These are phyloP conservation scores for Rhynchospora pubera DNA, from an alignment of 176 grass and related monocot species.

Conservation along the genomic window DNA sequence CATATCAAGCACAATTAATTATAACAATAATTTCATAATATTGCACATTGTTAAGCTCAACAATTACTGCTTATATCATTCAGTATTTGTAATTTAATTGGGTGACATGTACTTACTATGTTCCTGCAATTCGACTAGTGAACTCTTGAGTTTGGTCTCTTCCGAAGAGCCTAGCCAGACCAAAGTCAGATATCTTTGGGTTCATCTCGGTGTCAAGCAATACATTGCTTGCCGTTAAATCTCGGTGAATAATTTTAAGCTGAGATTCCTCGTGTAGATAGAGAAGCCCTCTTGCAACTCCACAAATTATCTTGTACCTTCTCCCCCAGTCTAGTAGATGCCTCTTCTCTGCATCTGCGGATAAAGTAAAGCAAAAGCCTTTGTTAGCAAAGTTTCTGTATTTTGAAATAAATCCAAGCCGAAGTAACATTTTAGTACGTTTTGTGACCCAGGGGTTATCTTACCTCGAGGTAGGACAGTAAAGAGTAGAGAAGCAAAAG, in stretches of 20 bases:
- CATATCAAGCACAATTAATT: neutral
- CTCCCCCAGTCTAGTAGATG: conserved; percentile 21
- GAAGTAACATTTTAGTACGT: no score
- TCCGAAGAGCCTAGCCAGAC: conserved; percentile 29
- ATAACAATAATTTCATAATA: neutral
- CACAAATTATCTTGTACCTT: conserved; percentile 34
- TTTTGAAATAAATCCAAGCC: no score
- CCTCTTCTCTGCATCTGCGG: conserved; percentile 11
- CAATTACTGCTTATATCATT: neutral
- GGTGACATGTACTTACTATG: conserved; percentile 22
- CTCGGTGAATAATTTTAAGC: conserved; percentile 32
- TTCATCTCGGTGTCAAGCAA: conserved; percentile 35
- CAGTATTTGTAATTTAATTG: neutral
- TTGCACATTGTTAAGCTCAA: neutral
- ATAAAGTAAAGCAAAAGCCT: neutral
- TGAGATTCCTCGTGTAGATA: conserved; percentile 42
- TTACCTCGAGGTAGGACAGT: no score
- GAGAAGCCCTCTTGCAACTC: conserved; percentile 25
- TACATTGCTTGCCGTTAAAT: conserved; percentile 41
- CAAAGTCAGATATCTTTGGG: conserved; percentile 38
- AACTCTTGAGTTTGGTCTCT: conserved; percentile 32
- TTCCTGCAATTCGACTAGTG: conserved; percentile 29
- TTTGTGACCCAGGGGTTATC: no score
- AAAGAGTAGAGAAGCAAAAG: no score
- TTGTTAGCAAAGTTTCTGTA: no score